Conservation (phyloP, 441 rosid genomes). For the Pelargonium australe region DNA sequence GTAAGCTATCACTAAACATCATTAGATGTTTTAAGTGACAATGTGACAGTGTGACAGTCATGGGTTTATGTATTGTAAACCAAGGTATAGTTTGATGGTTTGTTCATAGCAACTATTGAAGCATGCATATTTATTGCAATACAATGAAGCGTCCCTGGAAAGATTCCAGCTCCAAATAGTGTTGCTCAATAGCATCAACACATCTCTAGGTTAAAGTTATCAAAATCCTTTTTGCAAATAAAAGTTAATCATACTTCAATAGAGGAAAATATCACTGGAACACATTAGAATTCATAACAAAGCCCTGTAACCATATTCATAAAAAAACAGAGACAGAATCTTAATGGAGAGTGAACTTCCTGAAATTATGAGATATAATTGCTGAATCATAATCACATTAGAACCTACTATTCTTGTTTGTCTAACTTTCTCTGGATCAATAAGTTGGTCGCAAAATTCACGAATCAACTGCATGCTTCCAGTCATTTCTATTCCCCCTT, state of each 20-base stretch:
- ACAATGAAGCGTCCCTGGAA: background rate
- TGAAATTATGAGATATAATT: background rate
- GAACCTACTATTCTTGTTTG: constrained; percentile 72
- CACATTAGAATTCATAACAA: background rate
- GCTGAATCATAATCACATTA: background rate
- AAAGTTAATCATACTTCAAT: background rate
- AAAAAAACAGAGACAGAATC: background rate
- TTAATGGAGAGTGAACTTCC: background rate
- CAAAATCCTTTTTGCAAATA: background rate
- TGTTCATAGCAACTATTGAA: too few species aligned
- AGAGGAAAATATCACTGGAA: background rate
- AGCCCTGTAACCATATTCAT: background rate
- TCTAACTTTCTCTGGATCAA: constrained; percentile 51
- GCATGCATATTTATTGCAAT: background rate
- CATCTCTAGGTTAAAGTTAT: background rate
- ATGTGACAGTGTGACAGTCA: too few species aligned
- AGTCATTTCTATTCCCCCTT: constrained; percentile 94
- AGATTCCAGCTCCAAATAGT: too few species aligned
- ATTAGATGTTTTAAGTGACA: too few species aligned
- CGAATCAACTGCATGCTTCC: constrained; percentile 81
- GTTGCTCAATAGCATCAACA: background rate
- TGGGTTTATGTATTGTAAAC: too few species aligned
- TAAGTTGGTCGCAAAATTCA: constrained; percentile 66
- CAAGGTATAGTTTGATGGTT: too few species aligned
- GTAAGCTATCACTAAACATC: too few species aligned